A percentile compares a stretch with the other conserved stretches of the same genome.
Evolutionary conservation across 345 rosid genomes (phyloP).

Genomic region (Lenwebbia sp.): DNA sequence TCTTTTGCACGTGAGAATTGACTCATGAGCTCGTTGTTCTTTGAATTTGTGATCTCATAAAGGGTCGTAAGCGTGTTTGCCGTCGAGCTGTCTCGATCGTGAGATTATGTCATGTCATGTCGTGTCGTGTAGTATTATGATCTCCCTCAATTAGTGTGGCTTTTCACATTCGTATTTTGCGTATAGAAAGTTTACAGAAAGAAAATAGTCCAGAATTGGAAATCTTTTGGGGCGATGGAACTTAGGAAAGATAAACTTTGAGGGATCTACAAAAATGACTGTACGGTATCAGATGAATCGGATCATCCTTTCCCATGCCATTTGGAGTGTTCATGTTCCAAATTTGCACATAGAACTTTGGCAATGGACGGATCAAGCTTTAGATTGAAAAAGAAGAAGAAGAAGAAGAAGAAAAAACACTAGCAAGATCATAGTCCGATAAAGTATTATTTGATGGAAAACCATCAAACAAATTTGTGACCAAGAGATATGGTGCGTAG

Average conservation of each 20-base stretch:
- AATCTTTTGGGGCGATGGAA: background rate
- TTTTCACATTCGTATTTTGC: fast-evolving
- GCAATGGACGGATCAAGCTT: background rate
- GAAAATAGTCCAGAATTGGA: background rate
- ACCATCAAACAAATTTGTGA: background rate
- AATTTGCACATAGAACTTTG: background rate
- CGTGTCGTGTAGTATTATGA: fast-evolving
- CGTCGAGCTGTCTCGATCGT: fast-evolving
- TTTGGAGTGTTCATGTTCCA: background rate
- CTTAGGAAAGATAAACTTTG: fast-evolving
- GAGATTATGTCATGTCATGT: background rate
- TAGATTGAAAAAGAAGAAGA: background rate
- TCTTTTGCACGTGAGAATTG: too few relatives aligned
- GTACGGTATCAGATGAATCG: background rate
- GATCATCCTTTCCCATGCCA: background rate
- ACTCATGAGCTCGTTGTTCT: too few relatives aligned
- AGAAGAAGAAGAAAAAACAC: background rate
- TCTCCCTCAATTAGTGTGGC: fast-evolving
- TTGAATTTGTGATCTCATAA: too few relatives aligned
- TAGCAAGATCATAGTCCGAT: background rate
- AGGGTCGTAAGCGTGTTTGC: too few relatives aligned
- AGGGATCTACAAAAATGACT: background rate
- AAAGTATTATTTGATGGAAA: background rate
- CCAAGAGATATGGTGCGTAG: too few relatives aligned
- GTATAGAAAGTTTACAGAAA: background rate